Conservation (phyloP, 1,139 yeast species). For the Debaryomyces sp. region DNA sequence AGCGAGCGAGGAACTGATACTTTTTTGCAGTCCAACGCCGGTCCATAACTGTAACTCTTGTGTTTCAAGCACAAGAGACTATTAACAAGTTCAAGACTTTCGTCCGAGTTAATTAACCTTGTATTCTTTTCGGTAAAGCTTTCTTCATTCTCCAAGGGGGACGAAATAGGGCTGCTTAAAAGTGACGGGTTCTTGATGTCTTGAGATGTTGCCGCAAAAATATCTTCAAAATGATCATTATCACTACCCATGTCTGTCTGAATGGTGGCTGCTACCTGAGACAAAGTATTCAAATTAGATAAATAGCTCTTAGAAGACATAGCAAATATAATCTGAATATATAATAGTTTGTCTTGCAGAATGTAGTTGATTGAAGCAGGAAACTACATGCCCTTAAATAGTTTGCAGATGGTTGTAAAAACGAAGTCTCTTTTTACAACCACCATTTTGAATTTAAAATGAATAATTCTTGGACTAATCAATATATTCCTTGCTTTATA, state of each 20-base stretch:
- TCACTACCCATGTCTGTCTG: slow-evolving; percentile 1
- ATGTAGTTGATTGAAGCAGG: neutral
- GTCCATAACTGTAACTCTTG: neutral
- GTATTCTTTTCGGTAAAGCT: neutral
- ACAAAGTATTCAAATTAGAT: slow-evolving; percentile 2
- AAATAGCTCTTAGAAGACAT: neutral
- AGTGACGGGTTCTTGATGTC: neutral
- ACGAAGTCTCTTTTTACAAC: neutral
- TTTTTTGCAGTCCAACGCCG: neutral
- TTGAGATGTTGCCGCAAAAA: neutral
- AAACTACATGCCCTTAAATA: neutral
- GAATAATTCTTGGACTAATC: neutral
- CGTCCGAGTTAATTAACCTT: neutral
- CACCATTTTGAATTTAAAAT: neutral
- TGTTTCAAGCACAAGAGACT: slow-evolving; percentile 1
- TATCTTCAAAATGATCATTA: neutral
- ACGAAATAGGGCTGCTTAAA: neutral
- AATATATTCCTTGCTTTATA: too few species aligned
- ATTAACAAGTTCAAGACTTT: neutral
- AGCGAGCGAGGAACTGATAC: neutral
- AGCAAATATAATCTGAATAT: neutral
- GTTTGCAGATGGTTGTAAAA: slow-evolving; percentile 1
- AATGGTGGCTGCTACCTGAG: slow-evolving; percentile 4
- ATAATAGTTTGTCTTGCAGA: neutral
- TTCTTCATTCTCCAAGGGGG: neutral